These are phyloP conservation scores for Rhodotorula sp. DNA, from an alignment of 1,284 basidiomycete genomes.

Conservation along the genomic window DNA sequence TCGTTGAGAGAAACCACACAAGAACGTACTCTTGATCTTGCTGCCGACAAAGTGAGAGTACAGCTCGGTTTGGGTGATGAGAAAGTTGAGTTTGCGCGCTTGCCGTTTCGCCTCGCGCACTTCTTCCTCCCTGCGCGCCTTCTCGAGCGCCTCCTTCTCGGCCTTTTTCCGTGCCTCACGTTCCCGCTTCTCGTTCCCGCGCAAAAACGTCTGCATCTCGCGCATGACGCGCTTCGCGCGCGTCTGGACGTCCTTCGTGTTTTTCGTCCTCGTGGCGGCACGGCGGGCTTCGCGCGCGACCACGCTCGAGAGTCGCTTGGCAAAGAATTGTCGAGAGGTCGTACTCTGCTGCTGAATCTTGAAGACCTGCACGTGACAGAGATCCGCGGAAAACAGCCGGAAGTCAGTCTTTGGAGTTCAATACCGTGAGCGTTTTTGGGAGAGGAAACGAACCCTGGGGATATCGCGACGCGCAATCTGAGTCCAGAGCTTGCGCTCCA, in stretches of 20 bases:
- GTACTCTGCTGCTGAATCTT: slow-evolving; percentile 30
- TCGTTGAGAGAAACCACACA: too few species aligned
- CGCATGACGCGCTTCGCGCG: slow-evolving; percentile 82
- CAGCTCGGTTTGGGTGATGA: slow-evolving; percentile 98
- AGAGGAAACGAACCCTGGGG: slow-evolving; percentile 28
- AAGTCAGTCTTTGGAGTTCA: too few species aligned
- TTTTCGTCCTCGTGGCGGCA: slow-evolving; percentile 73
- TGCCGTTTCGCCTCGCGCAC: slow-evolving; percentile 92
- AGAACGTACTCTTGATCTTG: slow-evolving; percentile 84
- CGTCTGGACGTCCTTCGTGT: slow-evolving; percentile 80
- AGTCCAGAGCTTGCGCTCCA: slow-evolving; percentile 40
- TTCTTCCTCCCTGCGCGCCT: slow-evolving; percentile 91
- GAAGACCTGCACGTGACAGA: slow-evolving; percentile 16
- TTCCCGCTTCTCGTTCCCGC: slow-evolving; percentile 96
- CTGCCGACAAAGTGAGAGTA: slow-evolving; percentile 99
- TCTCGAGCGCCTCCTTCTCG: slow-evolving; percentile 87
- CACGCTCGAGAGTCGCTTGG: slow-evolving; percentile 40
- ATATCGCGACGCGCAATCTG: slow-evolving; percentile 43
- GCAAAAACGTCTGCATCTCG: slow-evolving; percentile 91
- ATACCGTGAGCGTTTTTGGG: not conserved
- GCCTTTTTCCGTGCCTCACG: slow-evolving; percentile 88
- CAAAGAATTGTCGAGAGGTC: slow-evolving; percentile 38
- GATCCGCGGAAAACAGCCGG: too few species aligned
- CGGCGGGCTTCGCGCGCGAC: slow-evolving; percentile 43
- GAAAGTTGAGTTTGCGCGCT: slow-evolving; percentile 95